These are phyloP conservation scores for Acrocalymma vagum DNA, from an alignment of 2,329 filamentous ascomycete genomes.

Conservation along the genomic window DNA sequence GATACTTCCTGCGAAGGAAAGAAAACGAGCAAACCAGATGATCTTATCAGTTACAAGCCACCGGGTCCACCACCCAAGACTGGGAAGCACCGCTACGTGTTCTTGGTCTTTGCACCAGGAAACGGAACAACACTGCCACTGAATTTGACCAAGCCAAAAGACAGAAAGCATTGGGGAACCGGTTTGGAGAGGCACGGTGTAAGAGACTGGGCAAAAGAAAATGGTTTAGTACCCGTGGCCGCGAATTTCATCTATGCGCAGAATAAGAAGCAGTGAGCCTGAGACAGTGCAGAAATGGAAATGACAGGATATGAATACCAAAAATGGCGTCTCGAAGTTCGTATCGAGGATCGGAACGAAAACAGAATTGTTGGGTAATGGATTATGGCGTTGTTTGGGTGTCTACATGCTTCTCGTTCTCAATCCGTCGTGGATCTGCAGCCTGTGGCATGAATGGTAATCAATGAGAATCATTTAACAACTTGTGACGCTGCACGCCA, in stretches of 20 bases:
- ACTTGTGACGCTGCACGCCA: constrained; percentile 19
- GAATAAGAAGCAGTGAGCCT: constrained; percentile 57
- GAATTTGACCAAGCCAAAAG: constrained; percentile 55
- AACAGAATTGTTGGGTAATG: no score
- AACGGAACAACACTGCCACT: constrained; percentile 54
- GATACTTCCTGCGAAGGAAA: constrained; percentile 14
- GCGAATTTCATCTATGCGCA: constrained; percentile 57
- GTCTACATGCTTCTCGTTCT: no score
- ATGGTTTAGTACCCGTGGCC: constrained; percentile 57
- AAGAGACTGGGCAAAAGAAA: constrained; percentile 59
- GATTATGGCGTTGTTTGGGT: no score
- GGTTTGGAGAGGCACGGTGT: constrained; percentile 59
- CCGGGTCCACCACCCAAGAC: constrained; percentile 65
- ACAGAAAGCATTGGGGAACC: constrained; percentile 65
- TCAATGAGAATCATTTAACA: constrained; percentile 22
- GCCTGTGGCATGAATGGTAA: constrained; percentile 37
- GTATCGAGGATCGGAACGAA: no score
- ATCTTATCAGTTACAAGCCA: constrained; percentile 60
- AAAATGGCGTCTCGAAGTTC: no score
- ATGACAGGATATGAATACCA: no score
- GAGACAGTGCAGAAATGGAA: no score
- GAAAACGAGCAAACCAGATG: constrained; percentile 36
- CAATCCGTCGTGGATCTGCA: constrained; percentile 28
- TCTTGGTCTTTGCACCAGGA: constrained; percentile 57
- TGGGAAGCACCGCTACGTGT: constrained; percentile 66